Evolutionary conservation across 208 protist species (phyloP).

Genomic region (Crithidia thermophila): DNA sequence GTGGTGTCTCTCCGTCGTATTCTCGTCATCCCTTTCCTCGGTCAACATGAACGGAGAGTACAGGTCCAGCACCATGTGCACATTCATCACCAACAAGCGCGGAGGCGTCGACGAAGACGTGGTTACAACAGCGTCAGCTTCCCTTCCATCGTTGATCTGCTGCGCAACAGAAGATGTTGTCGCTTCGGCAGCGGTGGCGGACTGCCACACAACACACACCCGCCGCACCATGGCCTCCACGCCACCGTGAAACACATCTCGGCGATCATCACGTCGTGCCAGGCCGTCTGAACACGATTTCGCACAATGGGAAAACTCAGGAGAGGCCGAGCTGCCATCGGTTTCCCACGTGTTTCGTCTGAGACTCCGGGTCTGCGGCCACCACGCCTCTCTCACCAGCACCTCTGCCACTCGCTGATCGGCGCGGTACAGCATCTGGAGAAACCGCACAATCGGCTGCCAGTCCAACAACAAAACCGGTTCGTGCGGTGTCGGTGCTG

Average conservation of each 20-base stretch:
- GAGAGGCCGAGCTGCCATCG: no score
- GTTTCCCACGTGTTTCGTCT: no score
- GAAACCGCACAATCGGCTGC: conserved; percentile 18
- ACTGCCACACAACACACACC: background rate
- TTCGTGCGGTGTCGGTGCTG: no score
- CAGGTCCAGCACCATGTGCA: conserved; percentile 5
- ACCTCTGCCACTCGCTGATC: conserved; percentile 18
- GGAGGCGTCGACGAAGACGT: background rate
- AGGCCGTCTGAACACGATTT: no score
- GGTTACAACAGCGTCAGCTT: background rate
- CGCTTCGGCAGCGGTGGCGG: background rate
- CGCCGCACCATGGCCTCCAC: conserved; percentile 1
- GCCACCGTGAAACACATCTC: conserved; percentile 6
- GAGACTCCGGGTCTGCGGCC: background rate
- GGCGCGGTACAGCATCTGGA: conserved; percentile 7
- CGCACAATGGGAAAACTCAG: no score
- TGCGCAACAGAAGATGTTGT: background rate
- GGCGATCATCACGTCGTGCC: no score
- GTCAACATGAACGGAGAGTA: conserved; percentile 5
- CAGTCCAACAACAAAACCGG: conserved; percentile 18
- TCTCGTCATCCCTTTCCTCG: no score
- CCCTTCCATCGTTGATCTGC: background rate
- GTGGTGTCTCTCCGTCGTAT: no score
- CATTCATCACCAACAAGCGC: conserved; percentile 1
- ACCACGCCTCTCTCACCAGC: conserved; percentile 15